Evolutionary conservation across 768 basidiomycete species (phyloP), one percentile per base, ranked within the genome.

Genomic region (Psilocybe cyanescens): DNA sequence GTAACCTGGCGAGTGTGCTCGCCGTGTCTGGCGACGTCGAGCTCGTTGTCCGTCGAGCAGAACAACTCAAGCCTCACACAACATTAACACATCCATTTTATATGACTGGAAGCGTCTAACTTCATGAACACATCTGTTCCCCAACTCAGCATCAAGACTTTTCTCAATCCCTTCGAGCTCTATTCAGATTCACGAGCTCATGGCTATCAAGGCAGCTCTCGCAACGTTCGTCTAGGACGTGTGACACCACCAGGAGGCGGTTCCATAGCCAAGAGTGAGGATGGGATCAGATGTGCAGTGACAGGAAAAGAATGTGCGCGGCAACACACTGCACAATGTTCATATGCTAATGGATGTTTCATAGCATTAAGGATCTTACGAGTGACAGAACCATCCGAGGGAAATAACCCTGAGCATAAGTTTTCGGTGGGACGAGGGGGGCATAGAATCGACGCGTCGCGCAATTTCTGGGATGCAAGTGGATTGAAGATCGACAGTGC

Each of bases 401-500:
- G 72, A 2, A 57, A 69, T 3, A 73, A 68, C 58, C 67, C 71
- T 8, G 86, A 87, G 6, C 82, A 83, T 66, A 89, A 82, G 70
- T 81, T 75, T 5, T 75, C 76, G 5, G 72, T 81, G 9, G 90
- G 89, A 12, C 75, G 75, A 33, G 88, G 88, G 3, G 89, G 89
- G 0, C 80, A 84, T 71, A 81, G 86, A 39, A 82, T 91, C n/a
- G 91, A 92, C 58, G 80, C 81, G 7, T 88, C 89, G 11, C 83
- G 87, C 51, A 93, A 93, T 68, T 76, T 91, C 50, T 94, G 92
- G 92, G 88, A 86, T 8, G 85, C 86, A 0, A 91, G 86, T 57
- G 90, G 89, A 0, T 75, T 94, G 58, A 93, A 92, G 74, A 85
- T 90, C 17, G 91, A 93, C 57, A 88, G 89, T 68, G 83, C 88